These are phyloP conservation scores for Irpex sp. DNA, from an alignment of 1,284 basidiomycete genomes.

Conservation along the genomic window DNA sequence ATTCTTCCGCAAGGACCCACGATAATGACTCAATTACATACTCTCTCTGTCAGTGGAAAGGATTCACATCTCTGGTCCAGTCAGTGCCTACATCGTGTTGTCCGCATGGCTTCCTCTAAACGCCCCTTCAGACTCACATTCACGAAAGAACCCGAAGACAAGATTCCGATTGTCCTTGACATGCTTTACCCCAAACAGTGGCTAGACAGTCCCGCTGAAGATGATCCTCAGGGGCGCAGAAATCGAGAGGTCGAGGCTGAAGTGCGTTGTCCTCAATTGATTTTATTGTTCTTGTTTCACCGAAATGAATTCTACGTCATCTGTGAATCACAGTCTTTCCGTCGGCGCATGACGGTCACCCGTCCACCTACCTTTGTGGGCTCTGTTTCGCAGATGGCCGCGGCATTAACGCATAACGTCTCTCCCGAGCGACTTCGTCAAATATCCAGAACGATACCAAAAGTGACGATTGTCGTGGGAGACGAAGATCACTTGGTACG, in stretches of 20 bases:
- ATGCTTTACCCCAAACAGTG: slow-evolving; percentile 72
- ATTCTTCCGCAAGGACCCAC: too few relatives aligned
- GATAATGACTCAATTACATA: too few relatives aligned
- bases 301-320: neutral
- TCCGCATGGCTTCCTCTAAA: neutral
- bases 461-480: slow-evolving; percentile 79
- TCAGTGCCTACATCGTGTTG: neutral
- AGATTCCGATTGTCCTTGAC: slow-evolving; percentile 61
- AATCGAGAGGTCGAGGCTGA: slow-evolving; percentile 67
- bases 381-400: slow-evolving; percentile 80
- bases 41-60: neutral
- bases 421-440: slow-evolving; percentile 57
- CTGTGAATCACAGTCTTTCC: slow-evolving; percentile 47
- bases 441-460: slow-evolving; percentile 67
- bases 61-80: neutral
- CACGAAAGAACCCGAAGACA: slow-evolving; percentile 57
- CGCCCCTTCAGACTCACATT: slow-evolving; percentile 43
- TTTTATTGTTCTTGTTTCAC: neutral
- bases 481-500: slow-evolving; percentile 79
- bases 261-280: slow-evolving; percentile 40
- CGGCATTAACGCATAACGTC: slow-evolving; percentile 79
- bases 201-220: slow-evolving; percentile 60
- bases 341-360: slow-evolving; percentile 61
- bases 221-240: slow-evolving; percentile 61
- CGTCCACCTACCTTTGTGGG: slow-evolving; percentile 72